phyloP scores from a whole-genome alignment of 306 rosid genomes.

The Fagus crenata region DNA sequence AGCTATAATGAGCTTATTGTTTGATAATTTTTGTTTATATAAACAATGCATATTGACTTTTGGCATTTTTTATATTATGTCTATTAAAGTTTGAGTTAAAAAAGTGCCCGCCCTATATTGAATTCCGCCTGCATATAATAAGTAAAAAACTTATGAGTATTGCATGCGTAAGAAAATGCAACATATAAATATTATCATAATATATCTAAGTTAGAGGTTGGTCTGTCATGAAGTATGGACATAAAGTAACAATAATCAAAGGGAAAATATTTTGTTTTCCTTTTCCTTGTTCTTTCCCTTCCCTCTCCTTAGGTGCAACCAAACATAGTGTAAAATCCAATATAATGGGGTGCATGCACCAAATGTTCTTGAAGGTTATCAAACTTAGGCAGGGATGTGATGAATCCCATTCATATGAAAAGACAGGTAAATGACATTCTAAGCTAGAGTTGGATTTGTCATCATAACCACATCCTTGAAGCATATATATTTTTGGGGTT shows the following conservation, averaged over 20 bases:
- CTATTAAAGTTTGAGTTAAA: too few relatives aligned
- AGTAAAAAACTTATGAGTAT: not conserved
- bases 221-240: not conserved
- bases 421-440: not conserved
- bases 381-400: not conserved
- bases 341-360: not conserved
- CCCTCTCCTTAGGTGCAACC: too few relatives aligned
- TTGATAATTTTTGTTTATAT: too few relatives aligned
- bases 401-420: not conserved
- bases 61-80: too few relatives aligned
- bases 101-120: too few relatives aligned
- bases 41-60: too few relatives aligned
- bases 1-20: too few relatives aligned
- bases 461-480: not conserved
- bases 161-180: not conserved
- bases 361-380: not conserved
- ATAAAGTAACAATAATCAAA: not conserved
- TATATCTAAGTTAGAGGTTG: not conserved
- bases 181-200: not conserved
- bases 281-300: too few relatives aligned
- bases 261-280: too few relatives aligned
- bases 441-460: not conserved
- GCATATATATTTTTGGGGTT: not conserved
- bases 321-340: too few relatives aligned
- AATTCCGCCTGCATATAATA: slow-evolving; percentile 43